Evolutionary conservation across 179 eudicot genomes (phyloP).

Genomic region (Heliamphora ciliata): DNA sequence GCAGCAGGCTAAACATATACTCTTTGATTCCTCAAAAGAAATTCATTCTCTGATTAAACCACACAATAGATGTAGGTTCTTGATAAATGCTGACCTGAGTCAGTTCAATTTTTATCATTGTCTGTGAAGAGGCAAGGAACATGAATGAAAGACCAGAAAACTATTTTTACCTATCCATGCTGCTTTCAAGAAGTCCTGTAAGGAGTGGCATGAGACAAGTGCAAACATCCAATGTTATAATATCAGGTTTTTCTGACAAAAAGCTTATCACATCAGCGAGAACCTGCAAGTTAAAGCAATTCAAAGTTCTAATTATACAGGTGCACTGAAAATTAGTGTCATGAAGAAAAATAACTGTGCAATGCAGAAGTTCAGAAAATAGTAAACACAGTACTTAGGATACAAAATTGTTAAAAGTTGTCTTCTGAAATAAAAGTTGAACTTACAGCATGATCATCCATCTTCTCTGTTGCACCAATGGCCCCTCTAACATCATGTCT

Average conservation of each 20-base stretch:
- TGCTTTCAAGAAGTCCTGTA: slow-evolving; percentile 67
- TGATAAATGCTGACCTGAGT: too few species aligned
- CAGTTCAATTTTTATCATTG: background rate
- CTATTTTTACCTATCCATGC: slow-evolving; percentile 59
- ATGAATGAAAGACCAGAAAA: slow-evolving; percentile 3
- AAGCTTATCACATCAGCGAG: slow-evolving; percentile 71
- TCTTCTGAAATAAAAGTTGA: background rate
- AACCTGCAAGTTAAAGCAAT: slow-evolving; percentile 46
- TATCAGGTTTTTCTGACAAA: slow-evolving; percentile 65
- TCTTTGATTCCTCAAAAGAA: background rate
- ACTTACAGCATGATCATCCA: slow-evolving; percentile 89
- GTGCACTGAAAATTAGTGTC: slow-evolving; percentile 12
- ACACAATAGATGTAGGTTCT: background rate
- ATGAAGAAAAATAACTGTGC: background rate
- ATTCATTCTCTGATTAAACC: background rate
- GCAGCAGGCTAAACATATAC: background rate
- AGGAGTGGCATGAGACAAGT: slow-evolving; percentile 72
- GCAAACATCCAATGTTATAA: slow-evolving; percentile 79
- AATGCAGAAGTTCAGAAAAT: background rate
- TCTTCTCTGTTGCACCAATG: slow-evolving; percentile 62
- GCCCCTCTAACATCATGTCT: slow-evolving; percentile 89
- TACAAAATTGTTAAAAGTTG: background rate
- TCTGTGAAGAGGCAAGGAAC: background rate
- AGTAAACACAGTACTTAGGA: background rate
- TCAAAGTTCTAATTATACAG: background rate